Percentiles rank a stretch among this genome's conserved stretches.
Conservation (phyloP, 495 filamentous ascomycete species). For the Tuber borchii region DNA sequence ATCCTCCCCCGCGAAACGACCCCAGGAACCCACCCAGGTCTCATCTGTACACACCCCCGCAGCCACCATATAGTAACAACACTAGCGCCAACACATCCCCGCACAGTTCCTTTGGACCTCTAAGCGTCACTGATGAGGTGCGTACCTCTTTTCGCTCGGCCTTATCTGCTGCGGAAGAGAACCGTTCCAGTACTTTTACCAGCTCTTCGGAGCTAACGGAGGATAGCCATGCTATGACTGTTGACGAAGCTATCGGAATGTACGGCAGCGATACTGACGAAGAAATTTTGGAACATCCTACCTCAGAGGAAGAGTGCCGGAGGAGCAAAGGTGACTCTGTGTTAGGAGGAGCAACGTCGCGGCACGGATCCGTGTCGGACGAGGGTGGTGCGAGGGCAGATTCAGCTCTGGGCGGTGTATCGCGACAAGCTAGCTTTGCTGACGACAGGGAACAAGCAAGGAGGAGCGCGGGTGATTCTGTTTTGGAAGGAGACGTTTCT, state of each 20-base stretch:
- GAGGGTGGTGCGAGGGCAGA: constrained; percentile 21
- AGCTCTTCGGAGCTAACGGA: constrained; percentile 49
- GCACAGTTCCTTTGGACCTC: constrained; percentile 32
- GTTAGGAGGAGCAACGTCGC: constrained; percentile 31
- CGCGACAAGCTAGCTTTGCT: constrained; percentile 26
- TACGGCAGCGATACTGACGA: constrained; percentile 54
- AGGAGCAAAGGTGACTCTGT: constrained; percentile 40
- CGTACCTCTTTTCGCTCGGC: constrained; percentile 37
- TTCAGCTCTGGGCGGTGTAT: constrained; percentile 28
- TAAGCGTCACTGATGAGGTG: constrained; percentile 23
- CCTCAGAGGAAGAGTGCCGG: constrained; percentile 33
- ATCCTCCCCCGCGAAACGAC: constrained; percentile 23
- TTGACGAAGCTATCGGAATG: constrained; percentile 91
- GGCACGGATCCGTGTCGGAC: constrained; percentile 32
- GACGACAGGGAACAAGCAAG: constrained; percentile 24
- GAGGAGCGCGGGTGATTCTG: constrained; percentile 33
- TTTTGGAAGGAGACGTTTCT: constrained; percentile 33
- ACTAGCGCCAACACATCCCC: constrained; percentile 40
- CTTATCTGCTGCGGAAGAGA: constrained; percentile 29
- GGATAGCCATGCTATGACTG: constrained; percentile 63
- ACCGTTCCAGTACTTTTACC: constrained; percentile 36
- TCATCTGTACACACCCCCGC: constrained; percentile 31
- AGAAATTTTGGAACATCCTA: constrained; percentile 58
- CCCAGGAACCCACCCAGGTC: constrained; percentile 31
- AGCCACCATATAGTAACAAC: constrained; percentile 34